Conservation (phyloP, 75 land plant genomes). For the Picea sitchensis region DNA sequence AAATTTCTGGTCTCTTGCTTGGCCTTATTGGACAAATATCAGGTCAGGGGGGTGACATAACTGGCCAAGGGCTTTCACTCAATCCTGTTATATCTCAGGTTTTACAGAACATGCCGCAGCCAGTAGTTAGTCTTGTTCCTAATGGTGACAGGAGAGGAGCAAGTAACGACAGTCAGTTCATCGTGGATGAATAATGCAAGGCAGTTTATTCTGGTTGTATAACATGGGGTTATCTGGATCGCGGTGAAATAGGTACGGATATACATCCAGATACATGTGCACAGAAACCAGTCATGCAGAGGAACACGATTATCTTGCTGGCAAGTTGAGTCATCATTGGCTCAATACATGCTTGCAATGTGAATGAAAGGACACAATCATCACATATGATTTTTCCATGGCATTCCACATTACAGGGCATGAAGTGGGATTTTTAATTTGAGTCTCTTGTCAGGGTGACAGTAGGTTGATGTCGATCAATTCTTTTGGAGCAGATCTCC, state of each 20-base stretch:
- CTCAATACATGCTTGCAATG: background rate
- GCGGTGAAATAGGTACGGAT: background rate
- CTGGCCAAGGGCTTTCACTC: conserved; percentile 11
- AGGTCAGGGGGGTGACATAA: conserved; percentile 10
- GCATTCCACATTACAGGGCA: background rate
- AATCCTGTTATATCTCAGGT: conserved; percentile 1
- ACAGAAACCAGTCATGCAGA: background rate
- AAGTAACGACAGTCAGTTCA: conserved; percentile 4
- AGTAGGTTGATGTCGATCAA: background rate
- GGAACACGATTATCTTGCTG: background rate
- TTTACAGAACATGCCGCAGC: conserved; percentile 4
- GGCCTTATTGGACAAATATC: conserved; percentile 10
- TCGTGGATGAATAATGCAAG: conserved; percentile 7
- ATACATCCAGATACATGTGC: background rate
- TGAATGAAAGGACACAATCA: background rate
- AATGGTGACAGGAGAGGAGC: conserved; percentile 4
- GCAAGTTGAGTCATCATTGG: background rate
- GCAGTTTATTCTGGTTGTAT: background rate
- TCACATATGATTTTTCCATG: background rate
- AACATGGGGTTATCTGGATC: background rate
- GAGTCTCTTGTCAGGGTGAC: background rate
- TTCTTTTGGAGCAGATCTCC: background rate
- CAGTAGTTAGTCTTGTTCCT: conserved; percentile 13
- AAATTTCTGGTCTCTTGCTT: conserved; percentile 10
- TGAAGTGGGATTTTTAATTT: background rate